Base-by-base conservation (phyloP, 495 filamentous ascomycete species). In the Penicillium tannophilum region DNA sequence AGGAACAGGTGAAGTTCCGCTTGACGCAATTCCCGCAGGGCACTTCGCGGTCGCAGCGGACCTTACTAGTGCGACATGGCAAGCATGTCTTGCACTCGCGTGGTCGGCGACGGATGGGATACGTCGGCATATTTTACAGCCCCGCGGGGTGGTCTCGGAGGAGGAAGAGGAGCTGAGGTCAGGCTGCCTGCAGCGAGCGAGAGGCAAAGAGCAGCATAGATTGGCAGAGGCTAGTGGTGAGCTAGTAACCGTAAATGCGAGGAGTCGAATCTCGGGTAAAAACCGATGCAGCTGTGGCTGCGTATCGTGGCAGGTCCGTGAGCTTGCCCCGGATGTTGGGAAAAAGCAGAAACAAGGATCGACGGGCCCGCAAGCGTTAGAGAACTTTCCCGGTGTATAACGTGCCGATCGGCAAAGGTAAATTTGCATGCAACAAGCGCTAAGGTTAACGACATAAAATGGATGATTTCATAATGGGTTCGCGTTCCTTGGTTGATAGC, bases 21-120 rank as follows among this genome's bases (percentile, higher is more conserved):
- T 89, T 89, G 68, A 88, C 80, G 65, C 88, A 90, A 68, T 88
- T 89, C 65, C 88, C 82, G 67, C 88, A 90, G 7, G 88, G 88
- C 55, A 84, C 79, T 59, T 88, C 84, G 72, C 88, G 88, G 72
- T 89, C 87, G 70, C 88, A 90, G 72, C 87, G 88, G 48, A 81
- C 76, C 66, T 81, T 80, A 63, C 77, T 76, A 45, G 75, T 72
- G 52, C 76, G 77, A 52, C 77, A 80, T n/a, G 76, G 71, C 47
- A 78, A 69, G 54, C 77, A 80, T 19, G 77, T 78, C 68, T 80
- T 80, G 59, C 76, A 78, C 59, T 79, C 76, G 59, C 77, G 77
- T 46, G 77, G 76, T 51, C 76, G 68, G 59, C 77, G 77, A 44
- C 76, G 76, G 55, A 78, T 72, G 47, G 76, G 75, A 56, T 76